Evolutionary conservation across 208 protist genomes (phyloP), one percentile per base, ranked within the genome.

Genomic region (Leishmania lainsoni): DNA sequence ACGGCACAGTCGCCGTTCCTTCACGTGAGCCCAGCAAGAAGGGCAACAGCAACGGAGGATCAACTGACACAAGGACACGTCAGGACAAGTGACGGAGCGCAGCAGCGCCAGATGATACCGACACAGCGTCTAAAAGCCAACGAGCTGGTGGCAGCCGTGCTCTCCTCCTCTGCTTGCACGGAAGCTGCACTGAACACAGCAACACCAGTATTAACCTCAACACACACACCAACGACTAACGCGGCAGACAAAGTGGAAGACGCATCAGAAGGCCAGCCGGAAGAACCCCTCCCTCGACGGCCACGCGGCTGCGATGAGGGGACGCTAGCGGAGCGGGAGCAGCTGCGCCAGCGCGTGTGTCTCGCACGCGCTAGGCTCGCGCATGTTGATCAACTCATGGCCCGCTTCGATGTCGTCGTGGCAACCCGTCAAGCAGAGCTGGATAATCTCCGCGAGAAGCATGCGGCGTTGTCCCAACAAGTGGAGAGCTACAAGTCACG

Each of bases 391-490:
- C 72, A 63, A n/a, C 59, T 86, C 16, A 56, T 70, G 1, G 29
- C 63, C 16, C 82, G 82, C 56, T 76, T 81, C 49, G 73, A 82
- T 39, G 56, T 70, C 8, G 82, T 81, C n/a, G 59, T 82, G 35
- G 78, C n/a, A 32, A 39, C 78, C 17, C 82, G 82, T 20, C 69
- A 86, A 78, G 76, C 68, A 3, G 76, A 86, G 59, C n/a, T 82
- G 75, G 32, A 45, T 20, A 59, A 42, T 29, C 58, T 84, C 22
- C 61, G 66, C 22, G 68, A 76, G 51, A 80, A 80, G 73, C 76
- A 79, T 5, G 14, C 77, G 70, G 81, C 72, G 51, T 32, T 85
- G 29, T 45, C 71, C 52, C 80, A 87, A 65, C 80, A 89, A 48
- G 45, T 52, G 16, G 80, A 84, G 5, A 86, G 59, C n/a, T 83